Evolutionary conservation across 2,329 filamentous ascomycete species (phyloP).

Genomic region (Alternaria sp.): DNA sequence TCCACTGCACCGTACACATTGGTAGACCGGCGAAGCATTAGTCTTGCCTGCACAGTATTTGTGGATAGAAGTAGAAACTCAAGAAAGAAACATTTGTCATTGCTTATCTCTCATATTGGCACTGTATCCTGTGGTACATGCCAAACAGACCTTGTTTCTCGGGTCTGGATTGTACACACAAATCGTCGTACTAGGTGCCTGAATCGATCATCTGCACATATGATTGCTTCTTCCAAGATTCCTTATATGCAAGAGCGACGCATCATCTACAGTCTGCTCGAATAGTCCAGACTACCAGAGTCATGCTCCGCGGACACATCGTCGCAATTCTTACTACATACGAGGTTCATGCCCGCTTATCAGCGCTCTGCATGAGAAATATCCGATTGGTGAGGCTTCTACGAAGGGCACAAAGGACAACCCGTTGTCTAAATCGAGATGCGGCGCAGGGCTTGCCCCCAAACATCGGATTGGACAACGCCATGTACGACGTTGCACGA

Average conservation of each 20-base stretch:
- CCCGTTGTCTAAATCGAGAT: background rate
- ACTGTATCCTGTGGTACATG: background rate
- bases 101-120: background rate
- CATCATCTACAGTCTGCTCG: background rate
- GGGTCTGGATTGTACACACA: background rate
- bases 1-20: constrained; percentile 1
- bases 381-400: background rate
- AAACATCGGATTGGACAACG: background rate
- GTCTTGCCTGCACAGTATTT: background rate
- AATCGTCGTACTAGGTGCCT: background rate
- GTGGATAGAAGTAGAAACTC: background rate
- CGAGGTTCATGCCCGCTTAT: background rate
- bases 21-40: background rate
- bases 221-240: background rate
- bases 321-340: background rate
- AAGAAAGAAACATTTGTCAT: background rate
- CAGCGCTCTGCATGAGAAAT: background rate
- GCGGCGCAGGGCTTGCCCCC: background rate
- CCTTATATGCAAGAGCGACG: background rate
- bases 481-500: constrained; percentile 2
- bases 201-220: background rate
- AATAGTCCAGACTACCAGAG: background rate
- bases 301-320: background rate
- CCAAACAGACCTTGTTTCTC: background rate
- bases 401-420: background rate